Conservation (phyloP, 306 rosid genomes). For the Pyrus bretschneideri region DNA sequence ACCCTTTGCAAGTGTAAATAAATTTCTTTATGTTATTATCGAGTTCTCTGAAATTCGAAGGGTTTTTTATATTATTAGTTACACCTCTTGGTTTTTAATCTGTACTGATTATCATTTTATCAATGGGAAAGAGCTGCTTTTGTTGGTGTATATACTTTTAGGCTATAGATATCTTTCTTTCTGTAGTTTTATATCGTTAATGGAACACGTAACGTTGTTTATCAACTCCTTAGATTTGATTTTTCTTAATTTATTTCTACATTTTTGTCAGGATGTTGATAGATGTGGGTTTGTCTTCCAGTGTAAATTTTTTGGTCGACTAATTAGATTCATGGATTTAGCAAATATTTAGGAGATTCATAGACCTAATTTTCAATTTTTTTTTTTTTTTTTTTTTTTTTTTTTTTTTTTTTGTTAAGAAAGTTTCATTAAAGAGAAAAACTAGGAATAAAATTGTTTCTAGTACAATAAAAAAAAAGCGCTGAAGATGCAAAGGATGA, state of each 20-base stretch:
- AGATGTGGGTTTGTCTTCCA: no score
- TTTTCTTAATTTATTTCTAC: background rate
- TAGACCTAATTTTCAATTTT: background rate
- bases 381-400: no score
- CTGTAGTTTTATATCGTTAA: background rate
- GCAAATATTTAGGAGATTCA: background rate
- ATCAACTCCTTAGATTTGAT: background rate
- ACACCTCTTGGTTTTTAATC: background rate
- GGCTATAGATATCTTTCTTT: background rate
- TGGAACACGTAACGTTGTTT: background rate
- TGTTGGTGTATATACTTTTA: background rate
- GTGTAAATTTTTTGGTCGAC: background rate
- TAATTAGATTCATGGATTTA: background rate
- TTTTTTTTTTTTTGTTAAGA: no score
- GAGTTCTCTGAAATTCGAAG: background rate
- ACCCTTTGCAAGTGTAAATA: conserved; percentile 26
- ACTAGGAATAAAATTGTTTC: no score
- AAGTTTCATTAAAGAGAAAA: no score
- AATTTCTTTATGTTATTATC: background rate
- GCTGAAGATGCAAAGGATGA: no score
- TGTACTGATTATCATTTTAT: background rate
- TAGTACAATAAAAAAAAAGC: no score
- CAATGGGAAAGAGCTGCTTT: background rate
- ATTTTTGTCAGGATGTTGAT: background rate
- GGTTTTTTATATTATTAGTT: background rate